Percentiles rank a stretch among this genome's conserved stretches.
These are phyloP conservation scores for Termitomyces sp. DNA, from an alignment of 768 basidiomycete species.

Conservation along the genomic window DNA sequence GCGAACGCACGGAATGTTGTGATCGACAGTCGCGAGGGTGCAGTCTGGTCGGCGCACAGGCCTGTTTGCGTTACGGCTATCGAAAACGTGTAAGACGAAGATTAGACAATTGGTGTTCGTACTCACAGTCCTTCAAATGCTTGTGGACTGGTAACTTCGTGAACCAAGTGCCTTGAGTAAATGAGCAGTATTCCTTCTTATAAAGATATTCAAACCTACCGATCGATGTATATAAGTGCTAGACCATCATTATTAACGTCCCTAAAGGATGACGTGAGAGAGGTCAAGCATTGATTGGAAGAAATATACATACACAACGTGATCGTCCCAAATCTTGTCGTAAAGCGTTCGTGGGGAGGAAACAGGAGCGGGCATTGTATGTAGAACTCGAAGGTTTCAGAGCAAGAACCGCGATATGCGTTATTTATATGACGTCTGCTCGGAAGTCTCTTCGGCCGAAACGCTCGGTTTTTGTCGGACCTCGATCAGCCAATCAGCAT, in stretches of 20 bases:
- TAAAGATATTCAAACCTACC: conserved; percentile 36
- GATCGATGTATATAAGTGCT: conserved; percentile 80
- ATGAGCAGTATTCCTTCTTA: neutral
- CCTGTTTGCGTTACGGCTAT: conserved; percentile 68
- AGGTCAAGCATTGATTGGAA: neutral
- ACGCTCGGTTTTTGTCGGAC: conserved; percentile 10
- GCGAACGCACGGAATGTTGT: conserved; percentile 74
- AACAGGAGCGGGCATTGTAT: conserved; percentile 37
- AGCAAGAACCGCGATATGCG: neutral
- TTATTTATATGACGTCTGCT: conserved; percentile 10
- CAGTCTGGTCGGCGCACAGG: conserved; percentile 83
- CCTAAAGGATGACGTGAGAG: conserved; percentile 32
- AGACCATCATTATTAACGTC: conserved; percentile 72
- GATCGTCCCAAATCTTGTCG: conserved; percentile 98
- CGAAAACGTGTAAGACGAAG: conserved; percentile 12
- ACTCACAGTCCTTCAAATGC: conserved; percentile 83
- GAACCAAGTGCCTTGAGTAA: conserved; percentile 55
- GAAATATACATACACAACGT: conserved; percentile 68
- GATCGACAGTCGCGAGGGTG: conserved; percentile 86
- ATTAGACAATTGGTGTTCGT: neutral
- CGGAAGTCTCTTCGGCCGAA: conserved; percentile 12
- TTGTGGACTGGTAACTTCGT: conserved; percentile 93
- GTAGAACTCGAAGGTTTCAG: conserved; percentile 2
- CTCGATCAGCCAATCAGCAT: conserved; percentile 10
- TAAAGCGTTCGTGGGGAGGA: conserved; percentile 81